Percentiles rank a stretch among this genome's conserved stretches.
Evolutionary conservation across 2,329 filamentous ascomycete species (phyloP).

Genomic region (Fusarium gaditjirri): DNA sequence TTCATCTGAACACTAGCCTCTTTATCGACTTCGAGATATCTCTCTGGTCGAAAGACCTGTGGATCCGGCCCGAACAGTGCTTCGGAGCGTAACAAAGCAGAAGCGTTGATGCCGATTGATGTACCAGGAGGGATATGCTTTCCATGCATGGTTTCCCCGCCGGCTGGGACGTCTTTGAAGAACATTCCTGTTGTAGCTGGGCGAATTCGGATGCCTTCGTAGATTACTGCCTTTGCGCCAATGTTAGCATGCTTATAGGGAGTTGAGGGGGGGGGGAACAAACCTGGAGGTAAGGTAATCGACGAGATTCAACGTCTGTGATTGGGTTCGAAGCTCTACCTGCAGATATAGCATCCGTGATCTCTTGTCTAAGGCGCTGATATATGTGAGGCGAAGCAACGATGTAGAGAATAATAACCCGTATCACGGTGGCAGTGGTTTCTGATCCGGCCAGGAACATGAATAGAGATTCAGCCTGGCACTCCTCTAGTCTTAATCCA

Average conservation of each 20-base stretch:
- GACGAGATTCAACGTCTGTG: not conserved
- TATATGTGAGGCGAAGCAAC: not conserved
- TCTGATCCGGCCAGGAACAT: not conserved
- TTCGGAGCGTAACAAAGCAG: not conserved
- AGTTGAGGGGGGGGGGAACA: accelerated
- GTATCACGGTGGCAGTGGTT: not conserved
- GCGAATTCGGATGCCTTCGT: not conserved
- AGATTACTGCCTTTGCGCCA: not conserved
- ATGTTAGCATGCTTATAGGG: not conserved
- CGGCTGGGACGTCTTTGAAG: not conserved
- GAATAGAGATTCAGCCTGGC: not conserved
- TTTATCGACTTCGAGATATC: not conserved
- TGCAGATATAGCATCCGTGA: not conserved
- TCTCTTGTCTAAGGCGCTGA: not conserved
- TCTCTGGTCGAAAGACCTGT: not conserved
- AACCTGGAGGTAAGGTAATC: not conserved
- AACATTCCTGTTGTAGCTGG: not conserved
- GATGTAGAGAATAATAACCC: not conserved
- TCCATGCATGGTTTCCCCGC: not conserved
- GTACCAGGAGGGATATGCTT: not conserved
- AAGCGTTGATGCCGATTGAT: not conserved
- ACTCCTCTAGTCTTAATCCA: not conserved
- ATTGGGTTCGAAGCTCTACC: not conserved
- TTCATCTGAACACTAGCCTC: not conserved
- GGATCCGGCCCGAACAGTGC: not conserved